Evolutionary conservation across 2,329 filamentous ascomycete genomes (phyloP).

Genomic region (Talaromyces sp.): DNA sequence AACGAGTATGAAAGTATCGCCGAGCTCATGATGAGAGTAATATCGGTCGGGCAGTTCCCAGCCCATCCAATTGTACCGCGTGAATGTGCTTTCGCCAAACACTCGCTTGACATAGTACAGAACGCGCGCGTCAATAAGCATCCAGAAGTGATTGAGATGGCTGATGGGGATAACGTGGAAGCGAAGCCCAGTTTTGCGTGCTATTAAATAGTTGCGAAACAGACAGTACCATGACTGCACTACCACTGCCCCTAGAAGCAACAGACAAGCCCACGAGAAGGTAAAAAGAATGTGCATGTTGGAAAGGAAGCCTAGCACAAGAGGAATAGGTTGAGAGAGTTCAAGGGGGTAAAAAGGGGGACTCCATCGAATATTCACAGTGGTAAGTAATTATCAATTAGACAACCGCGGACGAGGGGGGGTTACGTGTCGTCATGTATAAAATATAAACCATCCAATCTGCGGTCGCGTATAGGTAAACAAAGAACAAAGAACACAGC

Average conservation of each 20-base stretch:
- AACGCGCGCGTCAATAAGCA: slow-evolving; percentile 1
- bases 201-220: neutral
- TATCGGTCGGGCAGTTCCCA: slow-evolving; percentile 3
- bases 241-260: neutral
- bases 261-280: neutral
- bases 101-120: neutral
- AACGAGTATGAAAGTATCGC: slow-evolving; percentile 2
- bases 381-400: neutral
- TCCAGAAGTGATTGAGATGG: slow-evolving; percentile 3
- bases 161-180: slow-evolving; percentile 2
- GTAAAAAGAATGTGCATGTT: neutral
- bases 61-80: slow-evolving; percentile 7
- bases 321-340: neutral
- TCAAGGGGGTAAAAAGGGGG: neutral
- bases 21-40: slow-evolving; percentile 2
- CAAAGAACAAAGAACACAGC: too few species aligned
- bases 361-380: neutral
- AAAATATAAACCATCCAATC: too few species aligned
- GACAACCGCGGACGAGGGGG: too few species aligned
- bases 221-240: slow-evolving; percentile 1
- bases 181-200: neutral
- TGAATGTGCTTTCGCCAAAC: slow-evolving; percentile 1
- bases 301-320: neutral
- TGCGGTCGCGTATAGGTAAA: too few species aligned
- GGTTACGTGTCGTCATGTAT: too few species aligned